Base-by-base conservation (phyloP, 768 basidiomycete genomes). In the Auricularia sp. region DNA sequence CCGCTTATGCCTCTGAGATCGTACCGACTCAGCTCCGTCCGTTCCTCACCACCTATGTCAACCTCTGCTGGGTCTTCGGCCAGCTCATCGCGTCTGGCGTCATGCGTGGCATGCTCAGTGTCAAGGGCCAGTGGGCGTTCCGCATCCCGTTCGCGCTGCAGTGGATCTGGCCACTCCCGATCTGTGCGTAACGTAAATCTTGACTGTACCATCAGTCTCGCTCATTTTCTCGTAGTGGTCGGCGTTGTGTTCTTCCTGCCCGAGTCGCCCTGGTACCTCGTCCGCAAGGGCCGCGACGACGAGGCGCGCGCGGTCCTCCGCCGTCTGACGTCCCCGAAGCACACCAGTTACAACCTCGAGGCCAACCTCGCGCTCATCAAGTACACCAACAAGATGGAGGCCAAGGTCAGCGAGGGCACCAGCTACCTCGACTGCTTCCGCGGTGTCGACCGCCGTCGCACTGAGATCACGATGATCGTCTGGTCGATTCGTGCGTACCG, bases 401-500 rank as follows among this genome's bases (percentile, higher is more conserved):
- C 70, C 65, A 65, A 71, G 35, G 68, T 71, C 62, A 69, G 71
- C 2, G 64, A 66, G 3, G 77, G 77, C 2, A 69, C 75, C 2
- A 69, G 67, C 13, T 79, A 78, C 70, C 18, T 71, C 8, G 77
- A 79, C 66, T 77, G 77, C 70, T 77, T 76, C 73, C 67, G 70
- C 66, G 18, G 44, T 10, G 68, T 70, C 61, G 74, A 79, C 64
- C 64, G 71, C 0, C 67, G 77, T 8, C 68, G 77, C 18, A 77
- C 76, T 33, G 75, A 76, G 66, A 75, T 94, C 74, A 94, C 91
- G 67, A 89, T 92, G 69, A 92, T 93, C 71, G 92, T 92, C 79
- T 92, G 92, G 51, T 91, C 91, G 10, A 87, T 92, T 72, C 91
- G 91, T 67, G 92, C 92, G 21, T 35, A n/a, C 65, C 21, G 63